Conservation (phyloP, 2,329 filamentous ascomycete species). For the Xylariaceae sp. region DNA sequence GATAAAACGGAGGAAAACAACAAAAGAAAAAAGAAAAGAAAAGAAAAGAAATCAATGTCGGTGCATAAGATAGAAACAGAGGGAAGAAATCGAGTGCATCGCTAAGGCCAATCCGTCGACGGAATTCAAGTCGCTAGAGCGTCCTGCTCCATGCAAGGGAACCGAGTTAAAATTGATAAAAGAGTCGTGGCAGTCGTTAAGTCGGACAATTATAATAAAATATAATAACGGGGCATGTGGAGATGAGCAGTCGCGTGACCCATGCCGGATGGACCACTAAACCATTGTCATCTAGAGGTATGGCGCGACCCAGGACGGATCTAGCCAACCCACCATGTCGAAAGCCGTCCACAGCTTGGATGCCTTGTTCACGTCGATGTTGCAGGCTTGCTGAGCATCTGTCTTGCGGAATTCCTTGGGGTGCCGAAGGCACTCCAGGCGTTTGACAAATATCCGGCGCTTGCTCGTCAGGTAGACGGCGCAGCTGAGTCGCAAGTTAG, state of each 20-base stretch:
- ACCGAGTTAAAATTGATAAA: background rate
- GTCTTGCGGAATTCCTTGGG: conserved; percentile 91
- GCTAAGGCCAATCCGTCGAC: conserved; percentile 16
- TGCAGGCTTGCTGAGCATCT: conserved; percentile 91
- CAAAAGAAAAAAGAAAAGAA: conserved; percentile 1
- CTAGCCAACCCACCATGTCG: conserved; percentile 79
- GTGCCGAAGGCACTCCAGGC: conserved; percentile 60
- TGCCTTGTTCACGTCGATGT: conserved; percentile 97
- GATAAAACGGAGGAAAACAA: background rate
- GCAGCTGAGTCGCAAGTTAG: conserved; percentile 74
- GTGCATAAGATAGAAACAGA: background rate
- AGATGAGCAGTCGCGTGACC: background rate
- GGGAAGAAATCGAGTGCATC: conserved; percentile 11
- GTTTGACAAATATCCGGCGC: conserved; percentile 78
- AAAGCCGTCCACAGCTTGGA: conserved; percentile 89
- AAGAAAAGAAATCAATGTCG: background rate
- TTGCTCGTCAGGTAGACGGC: conserved; percentile 90
- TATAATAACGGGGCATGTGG: background rate
- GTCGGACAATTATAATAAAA: background rate
- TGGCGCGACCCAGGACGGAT: conserved; percentile 41
- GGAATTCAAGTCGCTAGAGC: background rate
- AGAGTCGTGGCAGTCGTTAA: background rate
- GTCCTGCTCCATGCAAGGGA: background rate
- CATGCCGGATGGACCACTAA: conserved; percentile 23
- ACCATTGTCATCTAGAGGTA: conserved; percentile 28